Percentiles rank a stretch among this genome's conserved stretches.
Conservation (phyloP, 495 filamentous ascomycete species). For the Aspergillus sclerotiicarbonarius region DNA sequence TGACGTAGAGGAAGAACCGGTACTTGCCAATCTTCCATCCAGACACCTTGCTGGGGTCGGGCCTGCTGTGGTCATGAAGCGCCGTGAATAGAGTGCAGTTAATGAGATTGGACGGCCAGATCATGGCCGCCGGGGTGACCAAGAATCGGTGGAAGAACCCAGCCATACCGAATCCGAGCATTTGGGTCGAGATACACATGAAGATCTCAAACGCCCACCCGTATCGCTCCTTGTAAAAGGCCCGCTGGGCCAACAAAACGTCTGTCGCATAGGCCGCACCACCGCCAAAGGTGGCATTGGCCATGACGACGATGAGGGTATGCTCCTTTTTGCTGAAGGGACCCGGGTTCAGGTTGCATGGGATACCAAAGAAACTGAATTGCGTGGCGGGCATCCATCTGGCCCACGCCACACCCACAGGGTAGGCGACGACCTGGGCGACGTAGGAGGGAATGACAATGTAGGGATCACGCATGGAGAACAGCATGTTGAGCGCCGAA, state of each 20-base stretch:
- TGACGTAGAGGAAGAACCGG: slow-evolving; percentile 61
- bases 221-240: slow-evolving; percentile 66
- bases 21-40: slow-evolving; percentile 68
- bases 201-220: slow-evolving; percentile 67
- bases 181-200: slow-evolving; percentile 67
- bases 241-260: slow-evolving; percentile 60
- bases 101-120: slow-evolving; percentile 69
- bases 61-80: slow-evolving; percentile 62
- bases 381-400: slow-evolving; percentile 50
- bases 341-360: slow-evolving; percentile 63
- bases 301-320: slow-evolving; percentile 71
- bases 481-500: slow-evolving; percentile 67
- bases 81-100: slow-evolving; percentile 65
- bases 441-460: slow-evolving; percentile 68
- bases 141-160: slow-evolving; percentile 66
- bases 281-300: slow-evolving; percentile 46
- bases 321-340: slow-evolving; percentile 79
- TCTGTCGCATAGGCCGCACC: slow-evolving; percentile 67
- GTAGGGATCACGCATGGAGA: slow-evolving; percentile 63
- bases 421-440: slow-evolving; percentile 69
- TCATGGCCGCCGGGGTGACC: slow-evolving; percentile 65
- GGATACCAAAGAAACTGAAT: slow-evolving; percentile 53
- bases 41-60: slow-evolving; percentile 55
- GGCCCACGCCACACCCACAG: slow-evolving; percentile 59
- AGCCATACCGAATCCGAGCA: slow-evolving; percentile 69